These are phyloP conservation scores for Tulasnella sp. DNA, from an alignment of 768 basidiomycete species.

Conservation along the genomic window DNA sequence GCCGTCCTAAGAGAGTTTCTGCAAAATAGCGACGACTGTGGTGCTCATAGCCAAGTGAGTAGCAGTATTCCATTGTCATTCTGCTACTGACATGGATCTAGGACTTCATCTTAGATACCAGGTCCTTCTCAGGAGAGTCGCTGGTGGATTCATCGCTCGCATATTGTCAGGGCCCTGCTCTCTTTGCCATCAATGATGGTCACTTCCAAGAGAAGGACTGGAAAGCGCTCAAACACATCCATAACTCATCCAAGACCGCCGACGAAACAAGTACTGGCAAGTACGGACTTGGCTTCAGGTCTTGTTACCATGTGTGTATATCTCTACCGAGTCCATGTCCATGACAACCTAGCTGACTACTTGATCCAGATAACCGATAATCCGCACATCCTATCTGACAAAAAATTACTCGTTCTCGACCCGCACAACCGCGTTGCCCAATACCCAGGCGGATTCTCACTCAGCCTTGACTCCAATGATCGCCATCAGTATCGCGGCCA, in stretches of 20 bases:
- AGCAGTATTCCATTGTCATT: neutral
- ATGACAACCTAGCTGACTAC: neutral
- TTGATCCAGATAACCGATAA: neutral
- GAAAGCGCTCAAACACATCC: neutral
- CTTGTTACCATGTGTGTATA: neutral
- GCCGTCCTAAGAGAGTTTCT: neutral
- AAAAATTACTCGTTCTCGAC: neutral
- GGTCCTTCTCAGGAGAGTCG: neutral
- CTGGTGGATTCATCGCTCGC: neutral
- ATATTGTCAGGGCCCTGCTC: neutral
- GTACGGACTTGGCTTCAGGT: neutral
- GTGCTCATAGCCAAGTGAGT: neutral
- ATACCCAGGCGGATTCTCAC: neutral
- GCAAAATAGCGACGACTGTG: neutral
- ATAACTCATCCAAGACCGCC: neutral
- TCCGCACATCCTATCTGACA: neutral
- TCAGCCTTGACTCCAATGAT: neutral
- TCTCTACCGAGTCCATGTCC: neutral
- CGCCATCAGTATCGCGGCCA: neutral
- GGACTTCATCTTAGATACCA: neutral
- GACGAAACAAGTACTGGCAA: conserved; percentile 4
- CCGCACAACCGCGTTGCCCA: neutral
- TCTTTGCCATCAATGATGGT: neutral
- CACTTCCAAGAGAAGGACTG: neutral
- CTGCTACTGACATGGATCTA: neutral